Base-by-base conservation (phyloP, 2,329 filamentous ascomycete species). In the Colletotrichum echinochloae region DNA sequence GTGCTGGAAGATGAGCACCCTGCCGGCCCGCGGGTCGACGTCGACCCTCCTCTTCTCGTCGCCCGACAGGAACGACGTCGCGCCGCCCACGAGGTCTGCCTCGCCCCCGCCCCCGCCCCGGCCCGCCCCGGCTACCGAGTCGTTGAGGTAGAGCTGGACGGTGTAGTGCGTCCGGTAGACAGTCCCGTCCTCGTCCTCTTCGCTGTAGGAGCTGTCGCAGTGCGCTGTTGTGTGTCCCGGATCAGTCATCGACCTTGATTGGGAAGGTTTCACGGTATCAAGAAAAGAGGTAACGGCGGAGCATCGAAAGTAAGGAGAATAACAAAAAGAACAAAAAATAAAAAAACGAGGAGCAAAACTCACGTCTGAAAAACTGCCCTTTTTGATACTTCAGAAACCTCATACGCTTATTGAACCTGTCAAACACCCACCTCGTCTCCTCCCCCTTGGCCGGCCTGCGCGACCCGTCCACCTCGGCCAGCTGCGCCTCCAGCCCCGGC, bases 371-470 rank as follows among this genome's bases (percentile, higher is more conserved):
- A 77, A 91, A 95, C 75, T 94, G 90, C 0, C 92, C 92, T 0
- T 84, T 81, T 0, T 85, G 85, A 77, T 96, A 96, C 76, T 88
- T 91, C 60, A 97, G 81, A 75, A 95, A 95, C 35, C 94, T 83
- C 86, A 95, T 86, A 44, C 92, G 82, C 77, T 94, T 88, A 78
- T 96, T 96, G 51, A 93, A 78, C 12, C 90, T 74, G 41, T 78
- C 72, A 73, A 88, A 85, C 59, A 78, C 76, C 83, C 85, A 86
- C 28, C 52, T 44, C 64, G 30, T 61, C 44, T 60, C 35, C 12
- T 48, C 28, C 8, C 57, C 52, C 37, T 30, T 57, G 20, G 12
- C 23, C 2, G 35, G 49, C 57, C 76, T 73, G 5, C 76, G 77
- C 35, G 69, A 72, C 4, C 72, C 72, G 0, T 79, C 75, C 23